Evolutionary conservation across 768 basidiomycete species (phyloP).

Genomic region (Leucocoprinus leucothites): DNA sequence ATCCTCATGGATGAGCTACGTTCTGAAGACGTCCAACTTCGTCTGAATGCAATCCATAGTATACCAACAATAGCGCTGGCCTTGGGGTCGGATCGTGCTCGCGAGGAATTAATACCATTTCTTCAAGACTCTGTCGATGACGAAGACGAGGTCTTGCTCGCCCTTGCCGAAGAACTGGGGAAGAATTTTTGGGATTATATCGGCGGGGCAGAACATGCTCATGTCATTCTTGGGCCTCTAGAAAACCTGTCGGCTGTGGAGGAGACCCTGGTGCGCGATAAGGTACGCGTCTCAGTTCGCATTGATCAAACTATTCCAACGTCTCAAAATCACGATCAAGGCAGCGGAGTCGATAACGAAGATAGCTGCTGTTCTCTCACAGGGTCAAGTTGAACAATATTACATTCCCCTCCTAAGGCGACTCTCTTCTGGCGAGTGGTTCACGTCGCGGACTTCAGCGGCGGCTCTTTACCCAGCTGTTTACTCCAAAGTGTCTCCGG

Average conservation of each 20-base stretch:
- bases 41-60: constrained; percentile 95
- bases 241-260: constrained; percentile 97
- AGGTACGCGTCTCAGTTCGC: constrained; percentile 49
- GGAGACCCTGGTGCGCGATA: constrained; percentile 96
- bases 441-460: constrained; percentile 95
- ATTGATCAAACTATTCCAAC: constrained; percentile 9
- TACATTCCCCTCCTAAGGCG: constrained; percentile 91
- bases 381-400: constrained; percentile 79
- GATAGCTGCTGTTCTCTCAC: constrained; percentile 73
- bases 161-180: constrained; percentile 93
- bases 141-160: constrained; percentile 96
- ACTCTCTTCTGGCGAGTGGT: constrained; percentile 94
- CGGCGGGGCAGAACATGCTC: constrained; percentile 84
- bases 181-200: constrained; percentile 91
- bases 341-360: constrained; percentile 96
- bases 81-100: constrained; percentile 89
- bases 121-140: constrained; percentile 99
- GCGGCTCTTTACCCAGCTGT: constrained; percentile 91
- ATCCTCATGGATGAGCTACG: constrained; percentile 98
- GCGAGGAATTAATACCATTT: constrained; percentile 95
- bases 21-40: constrained; percentile 94
- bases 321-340: constrained; percentile 36
- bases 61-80: constrained; percentile 98
- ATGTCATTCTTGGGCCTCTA: constrained; percentile 84
- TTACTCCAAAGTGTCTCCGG: constrained; percentile 73